Evolutionary conservation across 1,284 basidiomycete species (phyloP).

Genomic region (Phlebopus sp.): DNA sequence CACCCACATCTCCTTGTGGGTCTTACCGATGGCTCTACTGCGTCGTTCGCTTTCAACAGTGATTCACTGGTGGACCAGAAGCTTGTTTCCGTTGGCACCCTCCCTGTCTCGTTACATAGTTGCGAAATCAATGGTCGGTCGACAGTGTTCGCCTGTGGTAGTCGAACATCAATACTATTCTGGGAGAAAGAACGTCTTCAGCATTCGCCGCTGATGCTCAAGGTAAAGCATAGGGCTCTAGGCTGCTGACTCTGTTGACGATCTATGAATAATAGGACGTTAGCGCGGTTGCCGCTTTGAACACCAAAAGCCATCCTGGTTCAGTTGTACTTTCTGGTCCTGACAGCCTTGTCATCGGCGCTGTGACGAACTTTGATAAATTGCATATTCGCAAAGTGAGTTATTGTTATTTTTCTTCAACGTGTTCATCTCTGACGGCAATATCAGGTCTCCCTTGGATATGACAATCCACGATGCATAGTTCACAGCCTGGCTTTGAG

Average conservation of each 20-base stretch:
- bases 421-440: constrained; percentile 12
- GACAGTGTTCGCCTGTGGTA: constrained; percentile 64
- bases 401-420: constrained; percentile 5
- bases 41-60: constrained; percentile 48
- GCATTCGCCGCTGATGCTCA: constrained; percentile 71
- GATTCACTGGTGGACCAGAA: constrained; percentile 53
- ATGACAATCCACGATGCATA: constrained; percentile 65
- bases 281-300: constrained; percentile 50
- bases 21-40: constrained; percentile 77
- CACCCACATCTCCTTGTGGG: constrained; percentile 66
- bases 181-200: constrained; percentile 65
- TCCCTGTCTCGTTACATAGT: constrained; percentile 60
- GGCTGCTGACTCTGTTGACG: not conserved
- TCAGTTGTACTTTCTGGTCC: constrained; percentile 59
- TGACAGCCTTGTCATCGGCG: constrained; percentile 60
- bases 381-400: constrained; percentile 77
- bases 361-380: constrained; percentile 70
- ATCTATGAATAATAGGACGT: constrained; percentile 49
- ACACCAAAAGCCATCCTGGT: constrained; percentile 45
- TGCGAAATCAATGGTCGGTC: constrained; percentile 49
- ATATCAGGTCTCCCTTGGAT: constrained; percentile 61
- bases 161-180: constrained; percentile 60
- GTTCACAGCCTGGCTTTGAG: constrained; percentile 53
- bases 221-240: constrained; percentile 42
- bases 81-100: constrained; percentile 62